Evolutionary conservation across 2,329 filamentous ascomycete genomes (phyloP).

Genomic region (Albophoma yamanashiensis): DNA sequence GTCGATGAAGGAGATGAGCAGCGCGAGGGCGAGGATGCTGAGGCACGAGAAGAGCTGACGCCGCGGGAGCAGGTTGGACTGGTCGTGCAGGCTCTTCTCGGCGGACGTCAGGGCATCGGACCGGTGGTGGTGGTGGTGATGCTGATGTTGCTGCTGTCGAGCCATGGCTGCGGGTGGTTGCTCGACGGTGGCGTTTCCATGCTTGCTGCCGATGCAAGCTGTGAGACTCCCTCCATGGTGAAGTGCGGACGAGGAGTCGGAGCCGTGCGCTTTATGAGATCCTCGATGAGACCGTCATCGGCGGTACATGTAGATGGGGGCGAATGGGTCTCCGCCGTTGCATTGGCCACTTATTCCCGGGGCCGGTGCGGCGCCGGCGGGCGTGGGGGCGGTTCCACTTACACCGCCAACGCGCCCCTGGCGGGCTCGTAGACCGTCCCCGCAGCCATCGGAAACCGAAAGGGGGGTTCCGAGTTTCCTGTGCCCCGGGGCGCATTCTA

Average conservation of each 20-base stretch:
- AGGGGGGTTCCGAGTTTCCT: neutral
- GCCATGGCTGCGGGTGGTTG: neutral
- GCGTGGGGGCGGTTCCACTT: neutral
- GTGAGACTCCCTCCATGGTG: neutral
- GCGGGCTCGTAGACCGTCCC: neutral
- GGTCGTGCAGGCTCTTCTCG: conserved; percentile 38
- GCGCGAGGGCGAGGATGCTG: conserved; percentile 35
- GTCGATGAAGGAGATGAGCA: conserved; percentile 46
- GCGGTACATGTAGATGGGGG: neutral
- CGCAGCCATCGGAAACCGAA: neutral
- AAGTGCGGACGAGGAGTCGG: neutral
- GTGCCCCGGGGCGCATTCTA: too few species aligned
- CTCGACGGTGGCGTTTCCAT: neutral
- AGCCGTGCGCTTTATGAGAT: neutral
- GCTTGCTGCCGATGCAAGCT: neutral
- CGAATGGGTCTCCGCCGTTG: neutral
- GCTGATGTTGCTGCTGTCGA: neutral
- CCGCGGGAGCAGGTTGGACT: conserved; percentile 45
- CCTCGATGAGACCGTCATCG: neutral
- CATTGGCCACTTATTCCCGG: neutral
- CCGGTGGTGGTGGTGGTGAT: neutral
- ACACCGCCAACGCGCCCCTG: neutral
- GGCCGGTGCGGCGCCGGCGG: neutral
- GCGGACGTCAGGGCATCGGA: conserved; percentile 11
- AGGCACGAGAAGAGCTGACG: conserved; percentile 40